Percentiles rank a stretch among this genome's conserved stretches.
Conservation (phyloP, 1,284 basidiomycete species). For the Meira miltonrushii region DNA sequence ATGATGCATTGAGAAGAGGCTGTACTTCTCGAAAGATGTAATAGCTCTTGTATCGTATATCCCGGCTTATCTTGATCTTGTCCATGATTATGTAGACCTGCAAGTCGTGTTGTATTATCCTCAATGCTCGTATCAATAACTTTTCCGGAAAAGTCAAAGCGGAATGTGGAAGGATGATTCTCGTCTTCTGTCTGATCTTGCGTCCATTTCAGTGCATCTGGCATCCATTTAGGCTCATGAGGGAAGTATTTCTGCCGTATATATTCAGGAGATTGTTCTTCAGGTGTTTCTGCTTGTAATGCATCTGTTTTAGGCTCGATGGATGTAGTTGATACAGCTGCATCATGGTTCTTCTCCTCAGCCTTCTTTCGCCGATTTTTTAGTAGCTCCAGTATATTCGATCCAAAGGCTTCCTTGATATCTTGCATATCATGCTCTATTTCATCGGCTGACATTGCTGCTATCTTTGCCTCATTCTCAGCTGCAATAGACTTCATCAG, state of each 20-base stretch:
- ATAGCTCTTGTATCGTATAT: conserved; percentile 81
- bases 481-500: conserved; percentile 26
- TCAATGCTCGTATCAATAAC: conserved; percentile 11
- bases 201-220: conserved; percentile 41
- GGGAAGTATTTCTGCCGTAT: conserved; percentile 82
- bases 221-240: conserved; percentile 53
- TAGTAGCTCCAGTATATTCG: conserved; percentile 36
- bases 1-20: conserved; percentile 76
- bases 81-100: conserved; percentile 78
- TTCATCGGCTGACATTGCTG: conserved; percentile 34
- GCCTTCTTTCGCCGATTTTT: conserved; percentile 14
- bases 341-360: conserved; percentile 9
- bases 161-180: conserved; percentile 12
- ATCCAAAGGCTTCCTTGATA: conserved; percentile 37
- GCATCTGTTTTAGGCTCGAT: background rate
- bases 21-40: conserved; percentile 72
- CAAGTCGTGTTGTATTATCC: background rate
- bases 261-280: background rate
- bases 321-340: background rate
- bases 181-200: conserved; percentile 6
- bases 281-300: background rate
- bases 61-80: conserved; percentile 72
- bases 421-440: conserved; percentile 36
- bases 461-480: conserved; percentile 40
- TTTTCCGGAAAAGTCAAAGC: conserved; percentile 41